Base-by-base conservation (phyloP, 805 yeast species). In the Sugiyamaella mastotermitis region DNA sequence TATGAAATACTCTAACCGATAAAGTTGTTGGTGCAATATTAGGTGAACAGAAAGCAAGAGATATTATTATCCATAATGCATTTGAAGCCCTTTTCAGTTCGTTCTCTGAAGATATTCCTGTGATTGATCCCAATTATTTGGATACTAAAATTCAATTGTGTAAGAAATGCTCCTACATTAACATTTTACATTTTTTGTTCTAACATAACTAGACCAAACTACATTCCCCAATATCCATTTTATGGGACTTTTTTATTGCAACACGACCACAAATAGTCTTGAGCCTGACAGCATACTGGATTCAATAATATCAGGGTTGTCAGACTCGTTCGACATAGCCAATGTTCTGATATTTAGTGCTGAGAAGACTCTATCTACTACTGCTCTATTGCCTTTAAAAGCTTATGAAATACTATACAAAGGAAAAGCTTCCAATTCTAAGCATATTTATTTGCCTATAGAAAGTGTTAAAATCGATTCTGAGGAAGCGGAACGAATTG, bases 191-290 rank as follows among this genome's bases (percentile, higher is more conserved):
- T 10, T 23, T 10, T 23, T 23, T 9, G 15, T 28, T 20, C 18
- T 9, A n/a, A 16, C 24, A 32, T 30, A 22, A 23, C 22, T 29
- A 53, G 58, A 46, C 44, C 43, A 49, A 31, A 46, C 49, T 6
- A 50, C 55, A 14, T 54, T 55, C 41, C 60, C 62, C 3, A 45
- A 46, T 9, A 50, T 56, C 18, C 58, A 59, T 5, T 41, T 60
- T 10, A 37, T 61, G 9, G 65, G 65, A 5, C 55, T 61, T 61
- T 61, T 56, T 38, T 42, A 47, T 18, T 46, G 57, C 21, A 31
- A 31, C 23, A 20, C 8, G 9, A 9, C 21, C 14, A 5, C n/a
- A 14, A 31, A 9, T n/a, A n/a, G n/a, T n/a, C n/a, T n/a, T n/a
- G n/a, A n/a, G n/a, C n/a, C n/a, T n/a, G n/a, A n/a, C n/a, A n/a